Percentiles rank a stretch among this genome's conserved stretches.
Evolutionary conservation across 768 basidiomycete species (phyloP).

Genomic region (Serendipita vermifera): DNA sequence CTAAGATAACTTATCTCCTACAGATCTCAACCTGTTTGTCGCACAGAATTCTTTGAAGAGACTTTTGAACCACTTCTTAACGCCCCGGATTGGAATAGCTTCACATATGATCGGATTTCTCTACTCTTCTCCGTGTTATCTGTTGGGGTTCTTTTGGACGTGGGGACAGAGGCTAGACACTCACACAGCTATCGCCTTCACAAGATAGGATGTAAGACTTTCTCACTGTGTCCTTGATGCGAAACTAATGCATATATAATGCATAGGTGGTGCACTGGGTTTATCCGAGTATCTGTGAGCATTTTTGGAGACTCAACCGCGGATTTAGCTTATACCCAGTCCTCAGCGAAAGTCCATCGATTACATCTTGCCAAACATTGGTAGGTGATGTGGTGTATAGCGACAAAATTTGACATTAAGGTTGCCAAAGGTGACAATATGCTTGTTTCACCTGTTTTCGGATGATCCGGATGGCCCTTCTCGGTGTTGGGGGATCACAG

Average conservation of each 20-base stretch:
- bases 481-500: background rate
- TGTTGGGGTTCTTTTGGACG: background rate
- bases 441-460: background rate
- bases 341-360: slow-evolving; percentile 1
- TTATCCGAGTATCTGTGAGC: background rate
- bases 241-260: no score
- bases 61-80: background rate
- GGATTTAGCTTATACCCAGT: background rate
- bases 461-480: slow-evolving; percentile 5
- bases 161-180: background rate
- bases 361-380: background rate
- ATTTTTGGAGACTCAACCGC: no score
- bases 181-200: background rate
- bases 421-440: background rate
- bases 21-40: background rate
- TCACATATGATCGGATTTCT: slow-evolving; percentile 2
- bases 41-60: slow-evolving; percentile 4
- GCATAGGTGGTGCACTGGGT: background rate
- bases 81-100: background rate
- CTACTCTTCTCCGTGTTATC: background rate
- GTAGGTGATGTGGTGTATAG: background rate
- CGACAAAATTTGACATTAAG: background rate
- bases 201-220: no score
- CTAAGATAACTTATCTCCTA: background rate
- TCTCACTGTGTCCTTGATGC: no score